phyloP scores from a whole-genome alignment of 169 alveolate species.

The Plasmodium ovale region DNA sequence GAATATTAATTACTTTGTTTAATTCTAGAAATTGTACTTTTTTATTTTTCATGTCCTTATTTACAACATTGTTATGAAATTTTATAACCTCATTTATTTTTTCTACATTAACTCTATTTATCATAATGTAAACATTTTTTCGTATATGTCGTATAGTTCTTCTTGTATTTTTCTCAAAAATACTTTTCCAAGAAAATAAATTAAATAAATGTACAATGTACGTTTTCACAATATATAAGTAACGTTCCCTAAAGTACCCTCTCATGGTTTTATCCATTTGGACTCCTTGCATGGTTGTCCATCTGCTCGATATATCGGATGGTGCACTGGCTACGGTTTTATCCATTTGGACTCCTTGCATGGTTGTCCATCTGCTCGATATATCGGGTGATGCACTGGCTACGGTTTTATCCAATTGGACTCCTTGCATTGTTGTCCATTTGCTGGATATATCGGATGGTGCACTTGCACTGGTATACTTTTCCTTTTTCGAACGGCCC shows the following conservation, averaged over 20 bases:
- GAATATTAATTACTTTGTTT: constrained; percentile 8
- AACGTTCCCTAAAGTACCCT: constrained; percentile 20
- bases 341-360: constrained; percentile 1
- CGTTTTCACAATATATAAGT: constrained; percentile 9
- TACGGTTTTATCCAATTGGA: constrained; percentile 7
- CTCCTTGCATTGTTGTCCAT: neutral
- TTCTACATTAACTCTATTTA: neutral
- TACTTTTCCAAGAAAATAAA: constrained; percentile 48
- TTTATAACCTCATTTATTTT: constrained; percentile 18
- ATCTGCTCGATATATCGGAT: neutral
- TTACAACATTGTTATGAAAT: neutral
- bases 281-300: neutral
- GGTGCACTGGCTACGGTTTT: neutral
- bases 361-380: neutral
- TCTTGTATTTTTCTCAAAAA: constrained; percentile 14
- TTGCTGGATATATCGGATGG: neutral
- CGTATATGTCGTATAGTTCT: constrained; percentile 4
- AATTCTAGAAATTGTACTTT: constrained; percentile 9
- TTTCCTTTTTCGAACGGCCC: neutral
- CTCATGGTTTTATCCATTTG: constrained; percentile 5
- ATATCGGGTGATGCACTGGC: neutral
- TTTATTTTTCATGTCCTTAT: neutral
- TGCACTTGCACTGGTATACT: too few species aligned
- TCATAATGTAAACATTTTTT: constrained; percentile 25
- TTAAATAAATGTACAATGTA: constrained; percentile 52